phyloP scores from a whole-genome alignment of 75 land plant genomes.

The Sequoiadendron giganteum region DNA sequence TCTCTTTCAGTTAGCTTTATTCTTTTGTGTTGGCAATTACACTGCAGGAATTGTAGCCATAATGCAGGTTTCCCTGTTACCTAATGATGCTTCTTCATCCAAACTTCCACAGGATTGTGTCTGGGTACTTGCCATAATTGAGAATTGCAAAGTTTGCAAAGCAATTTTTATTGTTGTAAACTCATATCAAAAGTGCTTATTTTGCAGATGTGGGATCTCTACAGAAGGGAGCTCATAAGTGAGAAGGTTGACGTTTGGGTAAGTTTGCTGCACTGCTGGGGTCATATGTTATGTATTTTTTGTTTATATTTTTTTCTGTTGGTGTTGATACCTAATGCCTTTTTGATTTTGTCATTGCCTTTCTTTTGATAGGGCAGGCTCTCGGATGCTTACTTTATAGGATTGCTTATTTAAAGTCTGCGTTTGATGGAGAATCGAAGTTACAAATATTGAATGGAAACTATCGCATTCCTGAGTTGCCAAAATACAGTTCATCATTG shows the following conservation, averaged over 20 bases:
- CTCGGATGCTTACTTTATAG: slow-evolving; percentile 95
- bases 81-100: background rate
- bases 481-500: slow-evolving; percentile 68
- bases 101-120: background rate
- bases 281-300: background rate
- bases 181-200: background rate
- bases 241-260: slow-evolving; percentile 99
- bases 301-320: background rate
- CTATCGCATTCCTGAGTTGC: slow-evolving; percentile 89
- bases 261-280: slow-evolving; percentile 25
- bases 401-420: slow-evolving; percentile 86
- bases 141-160: background rate
- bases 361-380: slow-evolving; percentile 55
- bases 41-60: background rate
- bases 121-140: background rate
- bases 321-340: background rate
- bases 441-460: slow-evolving; percentile 95
- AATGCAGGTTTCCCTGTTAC: background rate
- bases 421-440: slow-evolving; percentile 99
- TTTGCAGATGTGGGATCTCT: slow-evolving; percentile 98
- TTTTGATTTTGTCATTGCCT: slow-evolving; percentile 7
- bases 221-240: slow-evolving; percentile 76
- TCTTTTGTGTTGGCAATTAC: slow-evolving; percentile 1
- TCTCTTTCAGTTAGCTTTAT: background rate
- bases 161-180: background rate